Percentiles rank a stretch among this genome's conserved stretches.
Evolutionary conservation across 2,329 filamentous ascomycete species (phyloP).

Genomic region (Aspergillus tamarii): DNA sequence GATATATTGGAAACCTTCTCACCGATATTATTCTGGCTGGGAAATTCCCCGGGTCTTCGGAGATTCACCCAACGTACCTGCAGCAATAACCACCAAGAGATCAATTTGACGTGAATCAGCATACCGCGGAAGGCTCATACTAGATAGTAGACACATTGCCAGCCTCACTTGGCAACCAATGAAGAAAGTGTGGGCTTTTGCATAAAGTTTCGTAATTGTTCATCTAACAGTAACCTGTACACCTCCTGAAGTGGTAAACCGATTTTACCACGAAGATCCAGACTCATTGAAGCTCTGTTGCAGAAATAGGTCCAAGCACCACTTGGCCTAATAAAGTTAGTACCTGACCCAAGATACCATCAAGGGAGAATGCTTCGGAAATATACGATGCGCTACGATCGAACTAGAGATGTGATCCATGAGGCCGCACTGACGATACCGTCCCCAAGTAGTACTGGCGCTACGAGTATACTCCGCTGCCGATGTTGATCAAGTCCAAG

Average conservation of each 20-base stretch:
- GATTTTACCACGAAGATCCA: not conserved
- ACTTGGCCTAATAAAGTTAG: not conserved
- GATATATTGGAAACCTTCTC: not conserved
- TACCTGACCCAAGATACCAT: too few species aligned
- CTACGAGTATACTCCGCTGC: not conserved
- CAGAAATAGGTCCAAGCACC: not conserved
- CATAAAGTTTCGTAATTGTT: not conserved
- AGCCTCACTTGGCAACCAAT: not conserved
- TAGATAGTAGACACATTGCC: not conserved
- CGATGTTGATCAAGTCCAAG: not conserved
- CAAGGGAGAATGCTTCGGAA: not conserved
- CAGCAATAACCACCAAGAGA: not conserved
- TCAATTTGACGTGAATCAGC: not conserved
- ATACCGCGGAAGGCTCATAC: not conserved
- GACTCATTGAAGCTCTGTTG: not conserved
- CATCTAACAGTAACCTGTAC: not conserved
- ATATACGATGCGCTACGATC: not conserved
- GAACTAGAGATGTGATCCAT: not conserved
- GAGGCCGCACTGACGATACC: not conserved
- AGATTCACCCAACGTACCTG: conserved; percentile 2
- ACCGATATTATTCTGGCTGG: not conserved
- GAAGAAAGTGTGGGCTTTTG: not conserved
- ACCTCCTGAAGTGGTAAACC: not conserved
- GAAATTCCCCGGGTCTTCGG: not conserved
- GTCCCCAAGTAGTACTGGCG: not conserved